Evolutionary conservation across 2,329 filamentous ascomycete species (phyloP), one percentile per base, ranked within the genome.

Genomic region (Stemphylium beticola): DNA sequence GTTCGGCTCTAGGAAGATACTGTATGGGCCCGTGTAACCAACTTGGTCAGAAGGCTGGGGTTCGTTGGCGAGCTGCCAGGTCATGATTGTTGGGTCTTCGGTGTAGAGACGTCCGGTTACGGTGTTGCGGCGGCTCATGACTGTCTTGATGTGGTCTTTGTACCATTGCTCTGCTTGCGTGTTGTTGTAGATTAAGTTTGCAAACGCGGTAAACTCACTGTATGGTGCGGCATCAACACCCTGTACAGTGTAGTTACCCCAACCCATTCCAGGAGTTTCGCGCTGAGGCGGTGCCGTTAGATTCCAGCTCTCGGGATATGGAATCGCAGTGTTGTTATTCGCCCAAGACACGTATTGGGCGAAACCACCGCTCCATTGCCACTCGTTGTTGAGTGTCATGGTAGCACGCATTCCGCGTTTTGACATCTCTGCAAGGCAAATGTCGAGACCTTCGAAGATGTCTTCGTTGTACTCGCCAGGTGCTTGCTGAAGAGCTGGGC

Each of bases 41-140:
- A 67, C 52, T 20, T 62, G 48, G 7, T 67, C 61, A 4, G 65
- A 62, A 4, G 67, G 64, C 41, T 77, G 75, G 3, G 75, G 75
- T 51, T 77, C 75, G 44, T 77, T 77, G 24, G 75, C 75, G 7
- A 76, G 61, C 53, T 77, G 72, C 74, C 75, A 77, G 14, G 75
- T 76, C 74, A 77, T 77, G 45, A 77, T 70, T 1, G 74, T 74
- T 0, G 75, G 66, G 52, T 76, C 74, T 29, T 76, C 68, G 6
- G 56, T 72, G 57, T 77, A 77, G 1, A 67, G 26, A 1, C 72
- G 66, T 1, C 74, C 73, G 24, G 72, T 77, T 7, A 76, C 60
- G 1, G 70, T 74, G 54, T 77, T 77, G n/a, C 59, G 62, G 1
- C 75, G 64, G n/a, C 46, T 65, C 42, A 75, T 67, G 8, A 77